Conservation (phyloP, 2,329 filamentous ascomycete genomes). For the Fusarium neocosmosporiellum region DNA sequence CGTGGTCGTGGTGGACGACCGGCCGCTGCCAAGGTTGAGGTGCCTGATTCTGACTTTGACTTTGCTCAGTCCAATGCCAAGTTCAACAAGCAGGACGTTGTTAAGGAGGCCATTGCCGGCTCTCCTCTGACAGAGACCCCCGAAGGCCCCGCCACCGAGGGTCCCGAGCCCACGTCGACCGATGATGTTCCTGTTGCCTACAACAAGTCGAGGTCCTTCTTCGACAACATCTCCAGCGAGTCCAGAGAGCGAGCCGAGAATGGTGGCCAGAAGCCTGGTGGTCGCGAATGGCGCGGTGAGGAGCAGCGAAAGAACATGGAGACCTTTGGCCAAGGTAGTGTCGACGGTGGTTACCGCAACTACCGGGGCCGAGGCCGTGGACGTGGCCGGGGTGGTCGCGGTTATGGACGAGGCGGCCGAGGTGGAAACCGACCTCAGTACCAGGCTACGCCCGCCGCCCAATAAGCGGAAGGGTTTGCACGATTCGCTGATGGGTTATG, state of each 20-base stretch:
- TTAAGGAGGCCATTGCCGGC: constrained; percentile 89
- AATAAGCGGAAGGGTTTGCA: constrained; percentile 34
- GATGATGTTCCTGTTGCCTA: constrained; percentile 69
- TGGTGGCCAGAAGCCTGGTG: constrained; percentile 74
- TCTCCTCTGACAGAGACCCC: constrained; percentile 69
- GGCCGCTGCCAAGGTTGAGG: constrained; percentile 77
- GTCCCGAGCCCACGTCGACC: constrained; percentile 53
- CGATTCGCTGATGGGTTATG: constrained; percentile 1
- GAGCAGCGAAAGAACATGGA: constrained; percentile 97
- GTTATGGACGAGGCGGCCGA: constrained; percentile 54
- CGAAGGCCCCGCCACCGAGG: constrained; percentile 52
- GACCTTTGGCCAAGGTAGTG: constrained; percentile 96
- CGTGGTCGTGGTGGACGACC: constrained; percentile 61
- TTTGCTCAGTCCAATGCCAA: constrained; percentile 72
- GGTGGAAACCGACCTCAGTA: constrained; percentile 50
- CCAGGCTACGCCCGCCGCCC: constrained; percentile 43
- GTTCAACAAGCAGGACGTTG: constrained; percentile 66
- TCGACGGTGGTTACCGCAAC: constrained; percentile 82
- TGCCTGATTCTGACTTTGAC: constrained; percentile 92
- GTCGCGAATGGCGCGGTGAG: constrained; percentile 89
- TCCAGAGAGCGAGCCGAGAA: constrained; percentile 87
- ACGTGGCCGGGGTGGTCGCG: constrained; percentile 64
- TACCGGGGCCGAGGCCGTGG: constrained; percentile 85
- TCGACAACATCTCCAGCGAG: constrained; percentile 98
- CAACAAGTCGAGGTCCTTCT: constrained; percentile 91